Evolutionary conservation across 495 filamentous ascomycete genomes (phyloP), one percentile per base, ranked within the genome.

Genomic region (Glutinoglossum americanum): DNA sequence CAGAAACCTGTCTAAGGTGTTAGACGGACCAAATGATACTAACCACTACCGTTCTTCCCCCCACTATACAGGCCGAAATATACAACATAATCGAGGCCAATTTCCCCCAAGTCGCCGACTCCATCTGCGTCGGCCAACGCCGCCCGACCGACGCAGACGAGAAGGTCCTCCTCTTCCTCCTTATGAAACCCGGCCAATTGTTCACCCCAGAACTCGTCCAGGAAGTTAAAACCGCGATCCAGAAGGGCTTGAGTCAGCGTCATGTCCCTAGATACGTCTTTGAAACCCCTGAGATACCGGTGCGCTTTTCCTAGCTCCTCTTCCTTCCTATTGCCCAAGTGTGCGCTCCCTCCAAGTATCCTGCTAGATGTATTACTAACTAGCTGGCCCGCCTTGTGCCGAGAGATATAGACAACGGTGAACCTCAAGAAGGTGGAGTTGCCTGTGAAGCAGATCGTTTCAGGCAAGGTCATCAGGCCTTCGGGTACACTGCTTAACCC

Each of bases 361-460:
- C n/a, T n/a, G n/a, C n/a, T n/a, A n/a, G n/a, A n/a, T n/a, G n/a
- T n/a, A n/a, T n/a, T n/a, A n/a, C n/a, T n/a, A n/a, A n/a, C n/a
- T n/a, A n/a, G n/a, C n/a, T n/a, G n/a, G n/a, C n/a, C n/a, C n/a
- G n/a, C n/a, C n/a, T n/a, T n/a, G n/a, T n/a, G n/a, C n/a, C n/a
- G n/a, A n/a, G n/a, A 9, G 15, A 41, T 8, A 41, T 61, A 86
- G 82, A 84, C 80, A 0, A 89, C 86, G 6, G 80, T 92, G 57
- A 92, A 89, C 66, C 65, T 84, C 21, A 92, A 89, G 65, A 92
- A 92, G 67, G 85, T 92, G 23, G 86, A 92, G 64, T 64, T 92
- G 10, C 84, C 86, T 1, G 82, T 92, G 26, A 92, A 89, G 72
- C 83, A 87, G 68, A 88, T 89, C 57, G 80, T 92, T 1, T 85